These are phyloP conservation scores for Trichophyton simii DNA, from an alignment of 2,329 filamentous ascomycete species.

Conservation along the genomic window DNA sequence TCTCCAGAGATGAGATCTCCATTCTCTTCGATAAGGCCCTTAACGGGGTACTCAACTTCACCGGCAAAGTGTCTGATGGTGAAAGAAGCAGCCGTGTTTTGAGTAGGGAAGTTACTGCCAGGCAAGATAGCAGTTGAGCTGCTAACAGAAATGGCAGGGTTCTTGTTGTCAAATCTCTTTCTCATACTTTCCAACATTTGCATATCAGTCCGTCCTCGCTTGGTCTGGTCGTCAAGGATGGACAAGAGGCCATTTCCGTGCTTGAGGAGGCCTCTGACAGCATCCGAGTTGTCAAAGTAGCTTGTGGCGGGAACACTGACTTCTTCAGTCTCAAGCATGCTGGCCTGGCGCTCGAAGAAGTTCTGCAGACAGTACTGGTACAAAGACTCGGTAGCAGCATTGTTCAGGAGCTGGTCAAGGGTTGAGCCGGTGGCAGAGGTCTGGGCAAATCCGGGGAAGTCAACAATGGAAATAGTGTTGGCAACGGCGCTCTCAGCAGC, in stretches of 20 bases:
- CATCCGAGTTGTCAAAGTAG: constrained; percentile 96
- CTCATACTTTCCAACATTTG: constrained; percentile 83
- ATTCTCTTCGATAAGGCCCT: constrained; percentile 84
- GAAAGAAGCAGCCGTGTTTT: constrained; percentile 68
- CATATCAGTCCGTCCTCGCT: constrained; percentile 73
- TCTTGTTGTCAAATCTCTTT: constrained; percentile 90
- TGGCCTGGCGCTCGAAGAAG: constrained; percentile 90
- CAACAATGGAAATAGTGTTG: constrained; percentile 89
- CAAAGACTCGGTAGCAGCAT: constrained; percentile 79
- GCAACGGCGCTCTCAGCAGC: constrained; percentile 75
- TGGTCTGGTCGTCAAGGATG: constrained; percentile 91
- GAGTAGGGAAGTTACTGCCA: constrained; percentile 79
- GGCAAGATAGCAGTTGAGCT: constrained; percentile 63
- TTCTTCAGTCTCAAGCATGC: constrained; percentile 87
- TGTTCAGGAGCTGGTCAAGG: constrained; percentile 86
- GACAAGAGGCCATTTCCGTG: constrained; percentile 82
- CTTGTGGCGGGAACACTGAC: constrained; percentile 80
- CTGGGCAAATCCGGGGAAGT: constrained; percentile 91
- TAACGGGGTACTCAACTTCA: constrained; percentile 85
- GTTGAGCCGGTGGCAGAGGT: constrained; percentile 69
- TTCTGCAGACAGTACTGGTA: constrained; percentile 90
- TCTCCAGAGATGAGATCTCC: constrained; percentile 92
- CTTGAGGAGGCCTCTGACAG: constrained; percentile 82
- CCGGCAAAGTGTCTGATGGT: constrained; percentile 92
- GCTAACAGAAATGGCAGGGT: constrained; percentile 72